These are phyloP conservation scores for Leccinum arenicola DNA, from an alignment of 768 basidiomycete species.

Conservation along the genomic window DNA sequence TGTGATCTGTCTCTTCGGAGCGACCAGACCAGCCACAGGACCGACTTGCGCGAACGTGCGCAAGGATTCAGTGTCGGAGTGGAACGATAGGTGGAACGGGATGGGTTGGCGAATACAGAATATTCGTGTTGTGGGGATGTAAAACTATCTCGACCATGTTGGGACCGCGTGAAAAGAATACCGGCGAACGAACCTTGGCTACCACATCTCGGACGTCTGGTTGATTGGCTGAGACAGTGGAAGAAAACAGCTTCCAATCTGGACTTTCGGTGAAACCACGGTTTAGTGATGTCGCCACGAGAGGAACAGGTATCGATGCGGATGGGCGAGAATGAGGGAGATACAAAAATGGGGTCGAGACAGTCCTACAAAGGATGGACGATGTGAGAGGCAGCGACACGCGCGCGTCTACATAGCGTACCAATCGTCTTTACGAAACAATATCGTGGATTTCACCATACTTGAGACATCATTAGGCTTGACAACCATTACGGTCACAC, in stretches of 20 bases:
- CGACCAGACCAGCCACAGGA: slow-evolving; percentile 39
- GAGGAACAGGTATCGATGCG: slow-evolving; percentile 45
- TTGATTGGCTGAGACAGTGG: slow-evolving; percentile 39
- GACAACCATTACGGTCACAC: slow-evolving; percentile 49
- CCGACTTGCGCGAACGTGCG: slow-evolving; percentile 58
- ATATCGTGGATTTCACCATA: slow-evolving; percentile 43
- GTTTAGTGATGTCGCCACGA: slow-evolving; percentile 27
- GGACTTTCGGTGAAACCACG: slow-evolving; percentile 42
- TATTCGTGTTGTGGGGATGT: slow-evolving; percentile 57
- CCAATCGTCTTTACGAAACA: slow-evolving; percentile 55
- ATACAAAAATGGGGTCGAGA: slow-evolving; percentile 64
- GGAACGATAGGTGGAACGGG: slow-evolving; percentile 64
- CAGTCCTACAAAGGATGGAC: slow-evolving; percentile 34
- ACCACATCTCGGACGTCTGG: slow-evolving; percentile 38
- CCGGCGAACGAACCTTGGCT: slow-evolving; percentile 24
- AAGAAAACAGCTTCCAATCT: slow-evolving; percentile 52
- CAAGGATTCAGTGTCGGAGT: slow-evolving; percentile 54
- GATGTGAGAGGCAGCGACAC: background rate
- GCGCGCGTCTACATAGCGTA: slow-evolving; percentile 31
- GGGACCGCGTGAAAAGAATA: background rate
- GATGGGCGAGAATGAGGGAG: slow-evolving; percentile 64
- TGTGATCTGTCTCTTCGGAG: slow-evolving; percentile 38
- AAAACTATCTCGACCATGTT: slow-evolving; percentile 31
- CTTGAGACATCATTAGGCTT: slow-evolving; percentile 28
- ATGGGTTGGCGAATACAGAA: slow-evolving; percentile 58